Evolutionary conservation across 768 basidiomycete species (phyloP).

Genomic region (Suillus paluster): DNA sequence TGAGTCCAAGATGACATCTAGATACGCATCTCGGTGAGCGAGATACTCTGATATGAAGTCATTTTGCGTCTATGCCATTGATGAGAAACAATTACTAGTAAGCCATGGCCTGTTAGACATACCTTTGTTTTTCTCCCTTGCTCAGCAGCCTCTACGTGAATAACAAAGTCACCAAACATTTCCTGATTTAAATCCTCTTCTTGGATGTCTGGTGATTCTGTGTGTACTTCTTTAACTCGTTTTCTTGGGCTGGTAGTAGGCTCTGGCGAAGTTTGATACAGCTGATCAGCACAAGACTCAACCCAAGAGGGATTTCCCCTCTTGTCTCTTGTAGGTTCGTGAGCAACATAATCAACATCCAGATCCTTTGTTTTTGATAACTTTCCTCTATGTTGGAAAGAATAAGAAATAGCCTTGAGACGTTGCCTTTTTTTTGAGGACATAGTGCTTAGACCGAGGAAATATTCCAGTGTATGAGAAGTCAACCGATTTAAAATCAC

Average conservation of each 20-base stretch:
- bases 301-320: neutral
- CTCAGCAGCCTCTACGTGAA: neutral
- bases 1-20: neutral
- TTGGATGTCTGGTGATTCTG: neutral
- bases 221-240: neutral
- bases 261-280: neutral
- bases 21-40: neutral
- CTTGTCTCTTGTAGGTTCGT: neutral
- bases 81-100: neutral
- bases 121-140: neutral
- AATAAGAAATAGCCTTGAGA: neutral
- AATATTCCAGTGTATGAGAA: neutral
- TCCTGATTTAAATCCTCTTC: neutral
- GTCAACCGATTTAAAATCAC: too few relatives aligned
- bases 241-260: neutral
- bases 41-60: conserved; percentile 9
- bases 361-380: neutral
- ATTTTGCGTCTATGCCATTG: conserved; percentile 6
- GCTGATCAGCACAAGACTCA: neutral
- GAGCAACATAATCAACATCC: neutral
- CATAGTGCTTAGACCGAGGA: neutral
- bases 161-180: neutral
- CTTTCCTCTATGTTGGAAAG: neutral
- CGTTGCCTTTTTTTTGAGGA: neutral
- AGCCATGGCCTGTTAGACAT: neutral